Conservation (phyloP, 78 protist species). For the Dictyostelium discoideum region DNA sequence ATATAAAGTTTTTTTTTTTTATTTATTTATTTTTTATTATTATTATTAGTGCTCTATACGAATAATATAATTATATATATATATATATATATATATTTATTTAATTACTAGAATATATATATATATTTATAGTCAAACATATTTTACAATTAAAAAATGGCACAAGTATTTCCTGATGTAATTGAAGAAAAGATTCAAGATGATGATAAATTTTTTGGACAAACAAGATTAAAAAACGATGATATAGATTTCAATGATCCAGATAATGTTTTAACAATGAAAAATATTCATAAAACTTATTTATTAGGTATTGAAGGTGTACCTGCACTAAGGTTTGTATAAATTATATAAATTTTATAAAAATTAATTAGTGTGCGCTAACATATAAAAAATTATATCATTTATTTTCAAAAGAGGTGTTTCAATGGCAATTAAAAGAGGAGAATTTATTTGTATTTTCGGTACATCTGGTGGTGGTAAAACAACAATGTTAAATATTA, state of each 20-base stretch:
- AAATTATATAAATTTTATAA: too few species aligned
- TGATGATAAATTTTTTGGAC: constrained; percentile 68
- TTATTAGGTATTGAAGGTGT: constrained; percentile 97
- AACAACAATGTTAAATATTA: constrained; percentile 93
- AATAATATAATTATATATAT: too few species aligned
- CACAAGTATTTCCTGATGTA: background rate
- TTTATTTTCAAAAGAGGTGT: constrained; percentile 90
- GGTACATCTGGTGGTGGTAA: constrained; percentile 98
- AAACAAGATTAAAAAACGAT: constrained; percentile 57
- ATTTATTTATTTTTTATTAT: too few species aligned
- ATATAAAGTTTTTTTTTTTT: too few species aligned
- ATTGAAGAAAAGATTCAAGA: constrained; percentile 24
- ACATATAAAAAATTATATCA: too few species aligned
- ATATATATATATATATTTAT: too few species aligned
- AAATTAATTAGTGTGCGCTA: too few species aligned
- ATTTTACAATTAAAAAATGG: background rate
- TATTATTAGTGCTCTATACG: too few species aligned
- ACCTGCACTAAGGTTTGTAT: constrained; percentile 88
- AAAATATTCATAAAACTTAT: constrained; percentile 97
- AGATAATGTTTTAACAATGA: constrained; percentile 75
- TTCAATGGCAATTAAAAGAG: constrained; percentile 81
- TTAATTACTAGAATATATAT: too few species aligned
- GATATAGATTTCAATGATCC: constrained; percentile 71
- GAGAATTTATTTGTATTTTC: constrained; percentile 94
- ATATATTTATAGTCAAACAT: background rate